Conservation (phyloP, 495 filamentous ascomycete species). For the Xylaria curta region DNA sequence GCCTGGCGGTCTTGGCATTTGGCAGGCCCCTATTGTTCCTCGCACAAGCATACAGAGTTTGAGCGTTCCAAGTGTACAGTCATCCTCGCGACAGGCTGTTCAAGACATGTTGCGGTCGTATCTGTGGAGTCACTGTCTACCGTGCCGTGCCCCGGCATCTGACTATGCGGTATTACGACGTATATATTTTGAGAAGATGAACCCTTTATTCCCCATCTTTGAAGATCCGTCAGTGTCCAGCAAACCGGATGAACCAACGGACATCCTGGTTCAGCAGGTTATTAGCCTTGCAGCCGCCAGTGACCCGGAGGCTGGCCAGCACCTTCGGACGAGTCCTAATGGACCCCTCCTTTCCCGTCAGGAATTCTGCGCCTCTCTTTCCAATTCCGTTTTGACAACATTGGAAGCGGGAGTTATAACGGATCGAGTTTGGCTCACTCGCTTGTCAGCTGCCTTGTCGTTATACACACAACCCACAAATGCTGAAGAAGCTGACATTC, state of each 20-base stretch:
- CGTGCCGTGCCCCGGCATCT: constrained; percentile 42
- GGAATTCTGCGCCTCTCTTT: constrained; percentile 47
- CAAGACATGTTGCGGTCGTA: constrained; percentile 44
- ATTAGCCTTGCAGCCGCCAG: constrained; percentile 60
- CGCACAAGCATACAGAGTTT: constrained; percentile 16
- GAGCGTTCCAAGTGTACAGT: constrained; percentile 29
- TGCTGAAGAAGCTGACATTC: constrained; percentile 41
- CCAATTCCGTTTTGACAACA: constrained; percentile 40
- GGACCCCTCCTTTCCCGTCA: constrained; percentile 37
- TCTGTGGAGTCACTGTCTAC: constrained; percentile 45
- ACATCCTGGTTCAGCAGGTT: constrained; percentile 47
- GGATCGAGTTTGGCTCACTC: constrained; percentile 41
- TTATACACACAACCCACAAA: constrained; percentile 44
- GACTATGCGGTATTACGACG: constrained; percentile 44
- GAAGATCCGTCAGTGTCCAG: constrained; percentile 31
- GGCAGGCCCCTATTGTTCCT: constrained; percentile 37
- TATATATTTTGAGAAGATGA: constrained; percentile 54
- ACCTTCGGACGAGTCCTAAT: constrained; percentile 38
- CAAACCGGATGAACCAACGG: constrained; percentile 34
- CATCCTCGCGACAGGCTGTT: constrained; percentile 36
- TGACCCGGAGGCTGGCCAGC: constrained; percentile 47
- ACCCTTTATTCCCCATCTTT: constrained; percentile 59
- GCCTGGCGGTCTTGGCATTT: constrained; percentile 47
- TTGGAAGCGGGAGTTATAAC: constrained; percentile 42
- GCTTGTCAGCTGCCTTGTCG: constrained; percentile 40